Evolutionary conservation across 495 filamentous ascomycete genomes (phyloP).

Genomic region (Xylaria nigripes): DNA sequence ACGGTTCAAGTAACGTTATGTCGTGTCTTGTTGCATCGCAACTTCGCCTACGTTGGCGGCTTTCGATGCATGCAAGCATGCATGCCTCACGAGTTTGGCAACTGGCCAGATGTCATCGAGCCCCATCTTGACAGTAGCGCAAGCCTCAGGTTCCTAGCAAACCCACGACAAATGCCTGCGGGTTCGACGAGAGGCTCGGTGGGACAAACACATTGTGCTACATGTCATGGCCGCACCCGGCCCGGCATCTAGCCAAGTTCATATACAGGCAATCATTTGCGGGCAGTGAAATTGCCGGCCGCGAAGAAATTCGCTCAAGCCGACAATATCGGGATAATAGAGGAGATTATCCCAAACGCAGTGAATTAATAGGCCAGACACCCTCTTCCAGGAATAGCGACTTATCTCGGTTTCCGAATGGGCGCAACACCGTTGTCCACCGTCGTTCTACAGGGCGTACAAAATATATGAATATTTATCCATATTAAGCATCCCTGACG

Average conservation of each 20-base stretch:
- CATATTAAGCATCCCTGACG: neutral
- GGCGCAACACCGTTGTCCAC: too few relatives aligned
- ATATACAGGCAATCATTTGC: neutral
- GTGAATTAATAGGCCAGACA: too few relatives aligned
- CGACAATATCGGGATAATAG: too few relatives aligned
- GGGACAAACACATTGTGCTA: neutral
- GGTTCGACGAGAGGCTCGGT: neutral
- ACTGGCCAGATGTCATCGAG: neutral
- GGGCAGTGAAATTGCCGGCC: too few relatives aligned
- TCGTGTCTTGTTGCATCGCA: neutral
- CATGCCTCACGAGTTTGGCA: neutral
- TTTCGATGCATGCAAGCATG: neutral
- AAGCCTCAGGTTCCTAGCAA: too few relatives aligned
- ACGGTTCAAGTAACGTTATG: neutral
- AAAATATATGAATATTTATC: neutral
- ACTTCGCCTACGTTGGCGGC: too few relatives aligned
- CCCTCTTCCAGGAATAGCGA: too few relatives aligned
- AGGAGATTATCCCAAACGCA: too few relatives aligned
- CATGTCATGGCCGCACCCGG: neutral
- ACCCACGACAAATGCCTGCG: neutral
- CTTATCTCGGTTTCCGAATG: too few relatives aligned
- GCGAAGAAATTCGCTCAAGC: too few relatives aligned
- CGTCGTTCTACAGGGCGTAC: too few relatives aligned
- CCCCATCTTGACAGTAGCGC: neutral
- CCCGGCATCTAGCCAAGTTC: neutral